Evolutionary conservation across 441 rosid species (phyloP).

Genomic region (Manihot esculenta): DNA sequence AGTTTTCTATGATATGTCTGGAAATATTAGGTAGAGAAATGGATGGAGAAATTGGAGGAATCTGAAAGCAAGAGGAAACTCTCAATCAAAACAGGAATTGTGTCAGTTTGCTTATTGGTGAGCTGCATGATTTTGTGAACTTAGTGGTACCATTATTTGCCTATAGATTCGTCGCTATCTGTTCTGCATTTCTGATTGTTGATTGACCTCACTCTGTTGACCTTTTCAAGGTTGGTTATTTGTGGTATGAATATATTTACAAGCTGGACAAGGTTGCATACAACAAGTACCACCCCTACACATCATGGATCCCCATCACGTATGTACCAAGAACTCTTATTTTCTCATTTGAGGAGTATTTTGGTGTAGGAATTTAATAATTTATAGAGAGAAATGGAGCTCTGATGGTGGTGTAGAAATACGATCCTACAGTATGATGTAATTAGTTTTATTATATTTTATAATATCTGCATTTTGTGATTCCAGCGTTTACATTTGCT

Average conservation of each 20-base stretch:
- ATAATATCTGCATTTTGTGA: constrained; percentile 27
- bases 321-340: constrained; percentile 36
- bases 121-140: constrained; percentile 37
- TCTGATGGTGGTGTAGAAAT: not conserved
- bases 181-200: constrained; percentile 10
- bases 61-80: constrained; percentile 69
- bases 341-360: not conserved
- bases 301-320: constrained; percentile 99
- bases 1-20: constrained; percentile 20
- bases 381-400: not conserved
- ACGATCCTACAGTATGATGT: constrained; percentile 4
- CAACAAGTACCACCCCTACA: constrained; percentile 96
- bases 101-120: constrained; percentile 58
- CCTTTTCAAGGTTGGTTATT: constrained; percentile 70
- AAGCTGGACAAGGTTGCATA: constrained; percentile 90
- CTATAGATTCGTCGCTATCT: constrained; percentile 9
- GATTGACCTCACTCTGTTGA: constrained; percentile 12
- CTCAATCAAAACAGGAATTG: constrained; percentile 64
- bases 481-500: constrained; percentile 86
- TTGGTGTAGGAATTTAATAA: too few relatives aligned
- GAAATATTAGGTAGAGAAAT: constrained; percentile 78
- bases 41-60: constrained; percentile 99
- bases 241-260: constrained; percentile 95
- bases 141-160: constrained; percentile 8
- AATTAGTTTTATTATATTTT: constrained; percentile 24